A percentile compares a stretch with the other conserved stretches of the same genome.
Conservation (phyloP, 371 early-diverging fungal species). For the Globomyces sp. region DNA sequence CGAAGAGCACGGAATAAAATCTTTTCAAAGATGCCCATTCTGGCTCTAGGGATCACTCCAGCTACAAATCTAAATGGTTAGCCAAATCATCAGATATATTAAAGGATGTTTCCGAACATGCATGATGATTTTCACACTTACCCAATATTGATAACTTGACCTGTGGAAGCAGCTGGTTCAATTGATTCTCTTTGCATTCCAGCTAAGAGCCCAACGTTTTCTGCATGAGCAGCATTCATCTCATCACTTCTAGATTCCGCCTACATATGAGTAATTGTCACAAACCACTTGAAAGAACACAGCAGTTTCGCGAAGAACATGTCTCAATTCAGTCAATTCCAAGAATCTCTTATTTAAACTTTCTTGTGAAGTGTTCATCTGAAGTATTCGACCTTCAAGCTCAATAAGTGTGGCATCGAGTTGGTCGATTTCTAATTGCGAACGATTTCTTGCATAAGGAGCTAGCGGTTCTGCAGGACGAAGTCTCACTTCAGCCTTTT, state of each 20-base stretch:
- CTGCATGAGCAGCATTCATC: constrained; percentile 17
- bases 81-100: background rate
- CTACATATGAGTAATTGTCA: constrained; percentile 19
- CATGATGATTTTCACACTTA: constrained; percentile 8
- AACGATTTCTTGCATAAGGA: constrained; percentile 63
- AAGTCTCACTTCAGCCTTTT: constrained; percentile 72
- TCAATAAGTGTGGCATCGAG: constrained; percentile 79
- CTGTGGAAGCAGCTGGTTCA: constrained; percentile 12
- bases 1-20: constrained; percentile 96
- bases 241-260: constrained; percentile 42
- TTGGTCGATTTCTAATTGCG: constrained; percentile 92
- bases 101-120: background rate
- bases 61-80: constrained; percentile 60
- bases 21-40: constrained; percentile 89
- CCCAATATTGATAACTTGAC: constrained; percentile 38
- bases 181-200: constrained; percentile 3
- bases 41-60: constrained; percentile 83
- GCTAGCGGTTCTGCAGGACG: constrained; percentile 49
- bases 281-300: constrained; percentile 66
- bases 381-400: constrained; percentile 76
- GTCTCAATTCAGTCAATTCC: constrained; percentile 86
- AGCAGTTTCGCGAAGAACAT: constrained; percentile 87
- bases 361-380: constrained; percentile 87
- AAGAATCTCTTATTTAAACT: constrained; percentile 79
- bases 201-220: constrained; percentile 34